phyloP scores from a whole-genome alignment of 2,329 filamentous ascomycete genomes.

The Ascosphaera apis region DNA sequence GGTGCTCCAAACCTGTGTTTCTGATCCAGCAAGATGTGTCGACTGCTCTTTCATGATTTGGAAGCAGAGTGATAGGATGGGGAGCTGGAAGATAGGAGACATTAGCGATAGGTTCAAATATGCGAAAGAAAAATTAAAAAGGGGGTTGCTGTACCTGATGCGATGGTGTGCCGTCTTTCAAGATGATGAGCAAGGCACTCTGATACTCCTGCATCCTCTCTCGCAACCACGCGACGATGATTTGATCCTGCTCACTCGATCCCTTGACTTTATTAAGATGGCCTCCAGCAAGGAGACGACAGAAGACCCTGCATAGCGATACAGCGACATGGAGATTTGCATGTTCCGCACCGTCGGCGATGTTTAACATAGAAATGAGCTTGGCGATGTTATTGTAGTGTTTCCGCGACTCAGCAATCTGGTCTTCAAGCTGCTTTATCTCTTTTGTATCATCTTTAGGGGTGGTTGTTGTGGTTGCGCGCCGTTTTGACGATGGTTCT shows the following conservation, averaged over 20 bases:
- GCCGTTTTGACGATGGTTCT: constrained; percentile 19
- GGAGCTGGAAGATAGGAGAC: constrained; percentile 24
- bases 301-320: constrained; percentile 67
- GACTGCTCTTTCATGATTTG: constrained; percentile 61
- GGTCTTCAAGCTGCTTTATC: constrained; percentile 53
- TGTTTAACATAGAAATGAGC: constrained; percentile 36
- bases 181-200: constrained; percentile 33
- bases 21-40: constrained; percentile 34
- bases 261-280: constrained; percentile 41
- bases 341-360: constrained; percentile 27
- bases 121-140: too few species aligned
- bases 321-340: constrained; percentile 47
- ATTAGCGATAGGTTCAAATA: neutral
- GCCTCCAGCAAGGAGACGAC: constrained; percentile 54
- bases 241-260: constrained; percentile 46
- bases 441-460: constrained; percentile 26
- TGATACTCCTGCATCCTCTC: constrained; percentile 52
- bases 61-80: constrained; percentile 60
- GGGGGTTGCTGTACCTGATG: constrained; percentile 20
- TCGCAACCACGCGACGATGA: constrained; percentile 58
- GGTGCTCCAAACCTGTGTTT: constrained; percentile 46
- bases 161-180: constrained; percentile 37
- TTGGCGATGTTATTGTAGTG: constrained; percentile 78
- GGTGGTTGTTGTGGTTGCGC: constrained; percentile 20
- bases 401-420: constrained; percentile 65